phyloP scores from a whole-genome alignment of 2,329 filamentous ascomycete genomes.

The Grosmannia huntii region DNA sequence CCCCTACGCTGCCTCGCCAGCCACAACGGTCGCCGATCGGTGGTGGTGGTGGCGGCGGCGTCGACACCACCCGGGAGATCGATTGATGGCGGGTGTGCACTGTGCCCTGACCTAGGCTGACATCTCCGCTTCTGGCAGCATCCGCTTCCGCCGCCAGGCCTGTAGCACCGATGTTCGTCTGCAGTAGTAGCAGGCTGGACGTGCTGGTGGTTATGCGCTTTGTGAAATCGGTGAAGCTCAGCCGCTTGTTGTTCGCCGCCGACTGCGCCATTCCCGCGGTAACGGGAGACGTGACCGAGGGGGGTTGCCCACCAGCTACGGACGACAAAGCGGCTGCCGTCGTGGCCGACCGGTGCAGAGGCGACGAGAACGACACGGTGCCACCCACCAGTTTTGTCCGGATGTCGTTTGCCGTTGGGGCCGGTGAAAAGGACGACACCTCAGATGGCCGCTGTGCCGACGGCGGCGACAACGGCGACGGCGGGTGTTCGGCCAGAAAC shows the following conservation, averaged over 20 bases:
- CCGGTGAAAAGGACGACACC: not conserved
- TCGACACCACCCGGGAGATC: constrained; percentile 5
- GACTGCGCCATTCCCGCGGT: constrained; percentile 26
- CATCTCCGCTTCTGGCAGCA: constrained; percentile 17
- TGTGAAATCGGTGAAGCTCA: constrained; percentile 49
- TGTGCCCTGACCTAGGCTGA: not conserved
- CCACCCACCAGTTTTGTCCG: constrained; percentile 8
- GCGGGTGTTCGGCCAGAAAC: constrained; percentile 20
- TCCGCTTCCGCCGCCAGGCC: constrained; percentile 14
- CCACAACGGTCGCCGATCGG: constrained; percentile 33
- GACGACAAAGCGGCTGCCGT: not conserved
- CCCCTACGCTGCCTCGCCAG: constrained; percentile 44
- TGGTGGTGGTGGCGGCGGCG: constrained; percentile 15
- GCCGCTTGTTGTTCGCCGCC: constrained; percentile 40
- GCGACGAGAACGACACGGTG: not conserved
- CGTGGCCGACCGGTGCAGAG: not conserved
- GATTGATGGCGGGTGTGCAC: not conserved
- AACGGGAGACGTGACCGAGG: not conserved
- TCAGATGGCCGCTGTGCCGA: constrained; percentile 8
- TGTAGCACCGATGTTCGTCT: constrained; percentile 27
- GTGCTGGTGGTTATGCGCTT: constrained; percentile 48
- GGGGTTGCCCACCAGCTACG: not conserved
- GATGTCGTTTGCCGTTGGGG: not conserved
- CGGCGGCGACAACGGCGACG: constrained; percentile 12
- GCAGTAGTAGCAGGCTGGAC: constrained; percentile 45